Conservation (phyloP, 1,139 yeast genomes). For the Yamadazyma conglobata region DNA sequence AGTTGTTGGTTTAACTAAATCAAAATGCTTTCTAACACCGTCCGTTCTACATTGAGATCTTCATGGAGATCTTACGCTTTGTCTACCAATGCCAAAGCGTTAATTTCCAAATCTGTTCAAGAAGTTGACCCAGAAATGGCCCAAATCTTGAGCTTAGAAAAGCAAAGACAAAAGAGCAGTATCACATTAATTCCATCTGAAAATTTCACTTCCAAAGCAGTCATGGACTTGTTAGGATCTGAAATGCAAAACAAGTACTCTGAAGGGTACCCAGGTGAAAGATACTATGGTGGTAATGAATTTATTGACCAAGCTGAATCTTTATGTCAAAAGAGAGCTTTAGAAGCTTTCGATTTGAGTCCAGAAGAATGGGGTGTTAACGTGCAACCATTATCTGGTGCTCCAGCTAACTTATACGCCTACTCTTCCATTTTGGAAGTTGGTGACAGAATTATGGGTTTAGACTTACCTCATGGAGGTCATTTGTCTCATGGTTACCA, state of each 20-base stretch:
- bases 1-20: slow-evolving; percentile 1
- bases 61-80: slow-evolving; percentile 30
- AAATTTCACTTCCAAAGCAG: slow-evolving; percentile 92
- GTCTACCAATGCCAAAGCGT: slow-evolving; percentile 44
- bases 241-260: slow-evolving; percentile 98
- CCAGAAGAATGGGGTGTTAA: slow-evolving; percentile 92
- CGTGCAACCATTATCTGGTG: slow-evolving; percentile 91
- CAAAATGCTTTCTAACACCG: slow-evolving; percentile 9
- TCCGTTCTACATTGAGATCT: slow-evolving; percentile 6
- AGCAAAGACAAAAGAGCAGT: slow-evolving; percentile 80
- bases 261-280: slow-evolving; percentile 98
- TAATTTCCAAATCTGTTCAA: slow-evolving; percentile 61
- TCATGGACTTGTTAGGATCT: slow-evolving; percentile 89
- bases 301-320: slow-evolving; percentile 87
- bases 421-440: slow-evolving; percentile 89
- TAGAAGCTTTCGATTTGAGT: slow-evolving; percentile 74
- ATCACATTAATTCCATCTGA: slow-evolving; percentile 92
- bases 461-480: slow-evolving; percentile 96
- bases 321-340: slow-evolving; percentile 87
- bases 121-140: slow-evolving; percentile 87
- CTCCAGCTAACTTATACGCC: slow-evolving; percentile 93
- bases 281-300: slow-evolving; percentile 97
- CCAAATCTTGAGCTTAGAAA: slow-evolving; percentile 67
- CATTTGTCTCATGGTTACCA: slow-evolving; percentile 96
- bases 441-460: slow-evolving; percentile 93